Evolutionary conservation across 202 grass and related monocot species (phyloP).

Genomic region (Cymbopogon flexuosus): DNA sequence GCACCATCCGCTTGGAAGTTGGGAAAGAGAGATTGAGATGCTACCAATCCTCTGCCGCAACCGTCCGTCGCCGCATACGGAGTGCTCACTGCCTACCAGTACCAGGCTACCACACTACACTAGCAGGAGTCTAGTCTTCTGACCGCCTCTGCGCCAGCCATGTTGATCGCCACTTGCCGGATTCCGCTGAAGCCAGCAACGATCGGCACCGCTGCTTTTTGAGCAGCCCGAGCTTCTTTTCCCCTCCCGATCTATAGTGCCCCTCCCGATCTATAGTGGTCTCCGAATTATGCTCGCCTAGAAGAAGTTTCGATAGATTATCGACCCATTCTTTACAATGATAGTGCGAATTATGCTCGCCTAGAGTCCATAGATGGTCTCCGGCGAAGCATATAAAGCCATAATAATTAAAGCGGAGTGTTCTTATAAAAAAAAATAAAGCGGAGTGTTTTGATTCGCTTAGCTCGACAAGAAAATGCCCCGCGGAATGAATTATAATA

Average conservation of each 20-base stretch:
- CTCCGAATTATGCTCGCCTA: background rate
- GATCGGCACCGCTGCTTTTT: slow-evolving; percentile 26
- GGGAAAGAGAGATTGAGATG: too few relatives aligned
- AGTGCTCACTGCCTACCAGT: too few relatives aligned
- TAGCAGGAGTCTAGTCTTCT: background rate
- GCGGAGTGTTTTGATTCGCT: slow-evolving; percentile 13
- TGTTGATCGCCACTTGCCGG: slow-evolving; percentile 13
- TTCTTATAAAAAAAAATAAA: too few relatives aligned
- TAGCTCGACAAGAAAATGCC: background rate
- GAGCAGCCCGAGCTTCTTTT: background rate
- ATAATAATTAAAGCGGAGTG: background rate
- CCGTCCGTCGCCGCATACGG: background rate
- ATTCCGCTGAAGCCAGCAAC: background rate
- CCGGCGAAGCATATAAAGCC: background rate
- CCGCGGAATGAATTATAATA: too few relatives aligned
- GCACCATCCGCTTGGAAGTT: background rate
- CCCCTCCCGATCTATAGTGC: background rate
- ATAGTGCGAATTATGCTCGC: background rate
- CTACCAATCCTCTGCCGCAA: background rate
- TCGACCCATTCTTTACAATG: background rate
- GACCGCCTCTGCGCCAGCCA: slow-evolving; percentile 18
- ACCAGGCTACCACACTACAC: too few relatives aligned
- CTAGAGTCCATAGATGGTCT: too few relatives aligned
- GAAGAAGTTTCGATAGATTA: background rate
- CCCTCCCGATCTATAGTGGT: background rate